Evolutionary conservation across 1,284 basidiomycete genomes (phyloP), one percentile per base, ranked within the genome.

Genomic region (Neotropicomus parvogracilis): DNA sequence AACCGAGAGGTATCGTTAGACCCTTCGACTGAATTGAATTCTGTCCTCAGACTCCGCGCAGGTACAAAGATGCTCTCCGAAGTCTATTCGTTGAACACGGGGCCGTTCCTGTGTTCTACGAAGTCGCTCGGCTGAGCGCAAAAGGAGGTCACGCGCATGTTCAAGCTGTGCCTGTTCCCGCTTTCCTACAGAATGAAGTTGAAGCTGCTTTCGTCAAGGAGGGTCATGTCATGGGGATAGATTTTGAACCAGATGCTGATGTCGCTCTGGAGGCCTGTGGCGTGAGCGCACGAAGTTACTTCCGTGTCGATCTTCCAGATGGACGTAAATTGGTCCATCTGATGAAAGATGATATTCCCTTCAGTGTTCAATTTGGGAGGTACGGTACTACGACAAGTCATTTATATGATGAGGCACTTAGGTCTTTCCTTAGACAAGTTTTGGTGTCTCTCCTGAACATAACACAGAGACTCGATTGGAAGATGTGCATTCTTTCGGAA

Each of bases 111-210:
- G 85, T 97, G 28, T 75, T 82, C 35, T 97, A 95, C 60, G 94
- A 97, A 69, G 83, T 97, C n/a, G 89, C 85, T 12, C 79, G 92
- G 13, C 66, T 93, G 38, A 81, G 80, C 51, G 81, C 84, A 1
- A 87, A 88, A 65, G 94, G 92, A n/a, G 93, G 93, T 0, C 94
- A 98, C 63, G 92, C 92, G 6, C 94, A 97, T 68, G 75, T 95
- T 14, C 92, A 97, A 67, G 81, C 80, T 33, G 81, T 95, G 1
- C 94, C 94, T 8, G 68, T 97, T 1, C 92, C 95, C 0, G 59
- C 71, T 28, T 73, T 73, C 28, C 64, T 88, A 31, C 70, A 78
- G 45, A 72, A 77, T 40, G 72, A 79, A 48, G 80, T 95, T 12
- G 87, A 87, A 59, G 69, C 77, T 9, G 76, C 80, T 12, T 95